Base-by-base conservation (phyloP, 2,329 filamentous ascomycete genomes). In the Zarea fungicola region DNA sequence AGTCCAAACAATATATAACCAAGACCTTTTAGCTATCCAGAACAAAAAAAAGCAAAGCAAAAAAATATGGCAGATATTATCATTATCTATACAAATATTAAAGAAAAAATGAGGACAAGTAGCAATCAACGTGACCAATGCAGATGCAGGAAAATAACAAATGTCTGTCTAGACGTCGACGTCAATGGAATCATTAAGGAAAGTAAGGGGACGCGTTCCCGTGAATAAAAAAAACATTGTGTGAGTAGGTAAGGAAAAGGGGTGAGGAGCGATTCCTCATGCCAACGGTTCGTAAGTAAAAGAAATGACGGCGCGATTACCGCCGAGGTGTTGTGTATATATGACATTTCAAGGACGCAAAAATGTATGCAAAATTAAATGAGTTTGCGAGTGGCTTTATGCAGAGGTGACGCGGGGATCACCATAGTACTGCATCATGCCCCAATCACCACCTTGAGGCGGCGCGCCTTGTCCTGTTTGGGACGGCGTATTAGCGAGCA, bases 391-490 rank as follows among this genome's bases (percentile, higher is more conserved):
- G 5, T 9, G 13, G 11, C 52, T 49, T 56, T 54, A 58, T 52
- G 53, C 55, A 52, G 63, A 66, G 8, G 60, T 58, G 45, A 65
- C 60, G 21, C 61, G 56, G 11, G 64, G 60, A 42, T 65, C 62
- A 37, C 53, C 56, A 48, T 64, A 68, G 53, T 65, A 67, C 42
- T 61, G 62, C 55, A 65, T 58, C 60, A 68, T 67, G 1, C 59
- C 58, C 65, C 65, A 68, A 23, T 55, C 54, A 4, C 42, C 23
- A 6, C 34, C 16, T 32, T 57, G 54, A 1, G 52, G 9, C 11
- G 49, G 28, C 43, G 35, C 36, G 49, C 31, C 19, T 51, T 56
- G 49, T 45, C 55, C 36, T 52, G 52, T 36, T 59, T 59, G n/a
- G 58, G 63, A 40, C 60, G 54, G 13, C 56, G 60, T 19, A 56